These are phyloP conservation scores for Vararia minispora DNA, from an alignment of 768 basidiomycete species.

Conservation along the genomic window DNA sequence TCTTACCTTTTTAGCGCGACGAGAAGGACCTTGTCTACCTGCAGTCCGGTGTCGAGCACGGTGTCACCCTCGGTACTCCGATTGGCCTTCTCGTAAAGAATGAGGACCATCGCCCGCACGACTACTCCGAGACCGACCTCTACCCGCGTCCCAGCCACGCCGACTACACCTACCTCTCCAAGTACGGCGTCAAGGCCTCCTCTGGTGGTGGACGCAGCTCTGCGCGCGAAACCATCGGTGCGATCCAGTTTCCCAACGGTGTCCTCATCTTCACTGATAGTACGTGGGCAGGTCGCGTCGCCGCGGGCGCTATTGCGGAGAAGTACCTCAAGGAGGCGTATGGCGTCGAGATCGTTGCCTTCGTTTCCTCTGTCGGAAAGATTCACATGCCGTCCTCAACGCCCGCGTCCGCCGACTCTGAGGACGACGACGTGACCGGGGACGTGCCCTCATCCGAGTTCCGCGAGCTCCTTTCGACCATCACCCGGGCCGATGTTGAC, in stretches of 20 bases:
- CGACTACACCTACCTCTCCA: constrained; percentile 95
- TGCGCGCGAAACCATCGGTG: constrained; percentile 95
- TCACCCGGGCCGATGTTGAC: constrained; percentile 86
- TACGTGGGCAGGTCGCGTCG: constrained; percentile 84
- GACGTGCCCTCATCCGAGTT: constrained; percentile 83
- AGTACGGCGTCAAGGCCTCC: constrained; percentile 96
- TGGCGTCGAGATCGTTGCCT: constrained; percentile 92
- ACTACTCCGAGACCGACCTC: constrained; percentile 96
- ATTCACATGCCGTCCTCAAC: constrained; percentile 58
- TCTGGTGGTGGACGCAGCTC: constrained; percentile 92
- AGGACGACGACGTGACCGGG: constrained; percentile 49
- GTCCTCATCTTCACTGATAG: neutral
- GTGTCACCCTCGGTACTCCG: constrained; percentile 93
- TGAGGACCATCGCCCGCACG: constrained; percentile 96
- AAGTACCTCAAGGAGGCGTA: constrained; percentile 81
- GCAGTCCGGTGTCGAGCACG: constrained; percentile 90
- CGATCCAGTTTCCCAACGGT: constrained; percentile 2
- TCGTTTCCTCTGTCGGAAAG: constrained; percentile 94
- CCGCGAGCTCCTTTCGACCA: constrained; percentile 58
- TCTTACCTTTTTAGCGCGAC: constrained; percentile 54
- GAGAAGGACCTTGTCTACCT: constrained; percentile 92
- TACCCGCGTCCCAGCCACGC: constrained; percentile 97
- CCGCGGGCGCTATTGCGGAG: constrained; percentile 97
- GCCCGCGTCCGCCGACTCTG: constrained; percentile 29
- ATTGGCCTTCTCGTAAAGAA: constrained; percentile 96